Conservation (phyloP, 305 asterid species). For the Plantago rigida region DNA sequence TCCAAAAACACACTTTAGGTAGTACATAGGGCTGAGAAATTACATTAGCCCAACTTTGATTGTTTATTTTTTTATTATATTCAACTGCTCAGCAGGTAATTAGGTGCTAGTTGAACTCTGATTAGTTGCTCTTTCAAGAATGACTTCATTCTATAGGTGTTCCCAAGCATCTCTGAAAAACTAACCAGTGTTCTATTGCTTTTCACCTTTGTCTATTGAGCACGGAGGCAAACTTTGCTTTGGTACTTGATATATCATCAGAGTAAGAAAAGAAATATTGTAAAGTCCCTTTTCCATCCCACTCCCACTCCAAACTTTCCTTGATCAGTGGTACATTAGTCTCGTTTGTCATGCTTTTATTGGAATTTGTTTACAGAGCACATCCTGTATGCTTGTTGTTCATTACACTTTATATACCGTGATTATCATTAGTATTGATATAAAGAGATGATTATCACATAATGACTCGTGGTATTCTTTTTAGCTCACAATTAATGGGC, state of each 20-base stretch:
- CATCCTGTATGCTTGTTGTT: too few species aligned
- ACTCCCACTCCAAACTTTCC: not conserved
- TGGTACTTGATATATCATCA: slow-evolving; percentile 3
- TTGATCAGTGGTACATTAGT: not conserved
- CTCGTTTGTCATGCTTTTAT: not conserved
- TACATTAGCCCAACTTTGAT: not conserved
- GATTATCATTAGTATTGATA: too few species aligned
- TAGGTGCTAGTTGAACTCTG: not conserved
- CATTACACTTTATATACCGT: too few species aligned
- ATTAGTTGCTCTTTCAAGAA: slow-evolving; percentile 2
- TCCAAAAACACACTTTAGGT: not conserved
- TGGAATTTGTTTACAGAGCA: too few species aligned
- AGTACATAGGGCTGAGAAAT: not conserved
- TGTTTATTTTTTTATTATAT: not conserved
- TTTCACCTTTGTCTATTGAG: too few species aligned
- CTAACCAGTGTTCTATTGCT: too few species aligned
- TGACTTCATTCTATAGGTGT: not conserved
- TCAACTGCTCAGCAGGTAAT: not conserved
- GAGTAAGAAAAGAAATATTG: not conserved
- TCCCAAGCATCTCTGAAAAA: slow-evolving; percentile 2
- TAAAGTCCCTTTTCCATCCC: not conserved
- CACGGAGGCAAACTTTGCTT: not conserved
- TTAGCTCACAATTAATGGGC: slow-evolving; percentile 17
- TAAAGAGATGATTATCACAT: slow-evolving; percentile 5
- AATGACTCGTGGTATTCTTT: slow-evolving; percentile 15